Evolutionary conservation across 352 stramenopile species (phyloP).

Genomic region (Globisporangium recalcitrans): DNA sequence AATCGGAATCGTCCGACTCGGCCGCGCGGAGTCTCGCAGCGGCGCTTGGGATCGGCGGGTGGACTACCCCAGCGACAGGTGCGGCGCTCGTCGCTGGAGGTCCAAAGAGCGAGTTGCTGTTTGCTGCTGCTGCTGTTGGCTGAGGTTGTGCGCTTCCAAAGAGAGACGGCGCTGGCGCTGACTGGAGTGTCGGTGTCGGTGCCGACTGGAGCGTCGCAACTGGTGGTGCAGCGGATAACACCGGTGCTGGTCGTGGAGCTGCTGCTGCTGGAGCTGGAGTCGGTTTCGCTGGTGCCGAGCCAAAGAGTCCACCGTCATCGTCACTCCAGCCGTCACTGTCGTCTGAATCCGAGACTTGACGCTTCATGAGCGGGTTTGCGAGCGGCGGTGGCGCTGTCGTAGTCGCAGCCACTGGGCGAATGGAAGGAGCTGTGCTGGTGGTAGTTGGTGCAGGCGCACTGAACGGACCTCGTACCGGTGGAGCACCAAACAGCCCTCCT

Average conservation of each 20-base stretch:
- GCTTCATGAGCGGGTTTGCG: conserved; percentile 34
- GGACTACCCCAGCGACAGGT: conserved; percentile 19
- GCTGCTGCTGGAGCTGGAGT: conserved; percentile 15
- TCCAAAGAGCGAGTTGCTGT: conserved; percentile 20
- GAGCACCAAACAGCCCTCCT: conserved; percentile 50
- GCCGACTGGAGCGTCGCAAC: conserved; percentile 6
- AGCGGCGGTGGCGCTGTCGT: conserved; percentile 22
- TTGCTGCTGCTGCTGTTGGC: not conserved
- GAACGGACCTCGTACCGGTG: conserved; percentile 17
- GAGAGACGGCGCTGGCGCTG: conserved; percentile 16
- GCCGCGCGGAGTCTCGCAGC: conserved; percentile 40
- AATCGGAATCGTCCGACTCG: conserved; percentile 38
- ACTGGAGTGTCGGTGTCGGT: conserved; percentile 3
- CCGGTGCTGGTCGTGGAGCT: not conserved
- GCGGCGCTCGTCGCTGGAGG: conserved; percentile 17
- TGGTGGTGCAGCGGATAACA: conserved; percentile 4
- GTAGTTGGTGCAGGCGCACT: conserved; percentile 11
- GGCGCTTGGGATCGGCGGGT: conserved; percentile 45
- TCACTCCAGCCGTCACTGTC: conserved; percentile 70
- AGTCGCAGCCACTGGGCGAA: not conserved
- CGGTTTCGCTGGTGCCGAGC: conserved; percentile 27
- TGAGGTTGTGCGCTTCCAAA: conserved; percentile 16
- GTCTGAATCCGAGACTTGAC: conserved; percentile 35
- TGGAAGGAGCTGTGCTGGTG: conserved; percentile 1
- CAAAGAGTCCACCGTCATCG: conserved; percentile 50